These are phyloP conservation scores for Physcomitrium patens DNA, from an alignment of 225 moss, liverwort and hornwort genomes.

Conservation along the genomic window DNA sequence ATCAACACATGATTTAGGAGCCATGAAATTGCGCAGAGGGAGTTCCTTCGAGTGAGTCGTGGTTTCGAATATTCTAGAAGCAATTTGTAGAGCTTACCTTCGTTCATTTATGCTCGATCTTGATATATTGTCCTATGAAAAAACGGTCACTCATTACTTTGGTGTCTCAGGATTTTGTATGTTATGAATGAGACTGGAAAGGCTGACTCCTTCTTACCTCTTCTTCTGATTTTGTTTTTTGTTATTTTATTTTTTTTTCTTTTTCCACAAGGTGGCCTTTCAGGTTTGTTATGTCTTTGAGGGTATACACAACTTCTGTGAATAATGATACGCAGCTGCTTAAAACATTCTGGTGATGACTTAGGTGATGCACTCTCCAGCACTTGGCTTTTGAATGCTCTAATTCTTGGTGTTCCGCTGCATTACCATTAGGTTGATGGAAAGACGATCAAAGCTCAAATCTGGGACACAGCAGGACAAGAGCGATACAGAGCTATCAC, in stretches of 20 bases:
- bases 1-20: not conserved
- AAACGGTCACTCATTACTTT: not conserved
- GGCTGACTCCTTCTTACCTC: too few species aligned
- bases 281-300: too few species aligned
- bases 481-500: conserved; percentile 46
- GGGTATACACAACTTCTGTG: too few species aligned
- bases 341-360: not conserved
- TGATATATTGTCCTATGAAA: not conserved
- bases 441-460: conserved; percentile 38
- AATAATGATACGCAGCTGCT: not conserved
- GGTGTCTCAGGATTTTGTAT: not conserved
- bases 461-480: conserved; percentile 28
- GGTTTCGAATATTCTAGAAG: not conserved
- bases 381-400: not conserved
- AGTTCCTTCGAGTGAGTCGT: not conserved
- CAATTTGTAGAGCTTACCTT: not conserved
- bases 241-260: too few species aligned
- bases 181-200: too few species aligned
- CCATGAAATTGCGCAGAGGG: not conserved
- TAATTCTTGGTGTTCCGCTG: not conserved
- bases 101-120: not conserved
- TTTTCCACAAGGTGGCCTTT: too few species aligned
- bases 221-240: too few species aligned
- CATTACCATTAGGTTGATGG: conserved; percentile 25
- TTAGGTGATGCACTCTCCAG: not conserved